phyloP scores from a whole-genome alignment of 306 rosid species.

The Gillenia trifoliata region DNA sequence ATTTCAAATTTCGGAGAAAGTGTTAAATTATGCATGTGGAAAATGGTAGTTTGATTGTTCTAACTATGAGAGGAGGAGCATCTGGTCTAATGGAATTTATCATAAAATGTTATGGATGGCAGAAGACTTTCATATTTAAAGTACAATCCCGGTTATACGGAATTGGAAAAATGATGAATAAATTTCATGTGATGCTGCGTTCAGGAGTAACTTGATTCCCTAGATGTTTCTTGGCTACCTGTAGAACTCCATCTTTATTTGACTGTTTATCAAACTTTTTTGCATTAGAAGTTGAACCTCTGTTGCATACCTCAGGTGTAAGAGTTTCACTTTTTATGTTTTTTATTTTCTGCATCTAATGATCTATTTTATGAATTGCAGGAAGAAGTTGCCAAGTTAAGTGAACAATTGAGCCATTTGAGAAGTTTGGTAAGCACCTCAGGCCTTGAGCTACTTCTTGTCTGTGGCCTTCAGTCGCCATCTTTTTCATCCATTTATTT shows the following conservation, averaged over 20 bases:
- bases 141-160: not conserved
- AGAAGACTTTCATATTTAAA: not conserved
- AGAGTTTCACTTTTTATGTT: not conserved
- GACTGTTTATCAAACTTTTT: conserved; percentile 2
- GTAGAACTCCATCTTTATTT: not conserved
- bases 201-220: not conserved
- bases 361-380: conserved; percentile 38
- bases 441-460: conserved; percentile 6
- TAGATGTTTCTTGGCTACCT: not conserved
- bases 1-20: not conserved
- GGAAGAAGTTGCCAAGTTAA: conserved; percentile 62
- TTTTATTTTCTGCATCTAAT: not conserved
- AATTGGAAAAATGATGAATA: not conserved
- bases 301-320: not conserved
- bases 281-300: not conserved
- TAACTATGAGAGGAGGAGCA: not conserved
- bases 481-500: not conserved
- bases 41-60: not conserved
- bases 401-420: conserved; percentile 39
- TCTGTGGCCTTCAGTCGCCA: not conserved
- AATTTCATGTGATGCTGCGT: not conserved
- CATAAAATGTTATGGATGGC: not conserved
- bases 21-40: not conserved
- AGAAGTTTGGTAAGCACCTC: conserved; percentile 54
- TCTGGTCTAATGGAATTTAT: not conserved